These are phyloP conservation scores for Lantana camara DNA, from an alignment of 257 asterid genomes.

Conservation along the genomic window DNA sequence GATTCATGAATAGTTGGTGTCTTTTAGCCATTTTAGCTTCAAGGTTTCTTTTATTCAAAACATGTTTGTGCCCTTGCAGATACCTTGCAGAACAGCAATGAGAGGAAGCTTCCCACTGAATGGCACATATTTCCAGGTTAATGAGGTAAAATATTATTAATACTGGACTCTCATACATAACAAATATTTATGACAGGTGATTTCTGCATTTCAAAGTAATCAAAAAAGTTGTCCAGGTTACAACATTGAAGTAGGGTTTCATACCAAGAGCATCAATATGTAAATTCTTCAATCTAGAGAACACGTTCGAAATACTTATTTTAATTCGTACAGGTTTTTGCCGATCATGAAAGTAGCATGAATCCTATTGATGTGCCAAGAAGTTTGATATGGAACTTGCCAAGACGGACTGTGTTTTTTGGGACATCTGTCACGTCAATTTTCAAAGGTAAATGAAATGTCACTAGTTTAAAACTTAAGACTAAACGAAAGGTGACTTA, in stretches of 20 bases:
- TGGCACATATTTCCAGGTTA: slow-evolving; percentile 89
- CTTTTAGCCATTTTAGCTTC: not conserved
- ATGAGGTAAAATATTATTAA: slow-evolving; percentile 60
- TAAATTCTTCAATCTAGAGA: too few species aligned
- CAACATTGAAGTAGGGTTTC: too few species aligned
- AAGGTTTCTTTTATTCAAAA: slow-evolving; percentile 14
- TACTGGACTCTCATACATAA: too few species aligned
- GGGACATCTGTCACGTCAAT: slow-evolving; percentile 79
- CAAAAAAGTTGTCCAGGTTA: not conserved
- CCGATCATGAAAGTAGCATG: slow-evolving; percentile 69
- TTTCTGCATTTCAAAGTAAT: not conserved
- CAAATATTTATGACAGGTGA: not conserved
- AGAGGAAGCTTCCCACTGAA: slow-evolving; percentile 88
- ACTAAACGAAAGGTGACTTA: slow-evolving; percentile 29
- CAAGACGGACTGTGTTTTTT: slow-evolving; percentile 75
- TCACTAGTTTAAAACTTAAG: slow-evolving; percentile 15
- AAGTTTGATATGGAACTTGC: slow-evolving; percentile 63
- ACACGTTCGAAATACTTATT: slow-evolving; percentile 7
- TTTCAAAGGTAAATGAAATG: slow-evolving; percentile 54
- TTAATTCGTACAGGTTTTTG: slow-evolving; percentile 55
- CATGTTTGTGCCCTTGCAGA: slow-evolving; percentile 42
- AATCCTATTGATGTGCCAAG: slow-evolving; percentile 70
- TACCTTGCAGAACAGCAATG: slow-evolving; percentile 88
- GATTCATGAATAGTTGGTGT: not conserved
- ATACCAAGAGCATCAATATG: too few species aligned